phyloP scores from a whole-genome alignment of 495 filamentous ascomycete genomes.

The Cercophora scortea region DNA sequence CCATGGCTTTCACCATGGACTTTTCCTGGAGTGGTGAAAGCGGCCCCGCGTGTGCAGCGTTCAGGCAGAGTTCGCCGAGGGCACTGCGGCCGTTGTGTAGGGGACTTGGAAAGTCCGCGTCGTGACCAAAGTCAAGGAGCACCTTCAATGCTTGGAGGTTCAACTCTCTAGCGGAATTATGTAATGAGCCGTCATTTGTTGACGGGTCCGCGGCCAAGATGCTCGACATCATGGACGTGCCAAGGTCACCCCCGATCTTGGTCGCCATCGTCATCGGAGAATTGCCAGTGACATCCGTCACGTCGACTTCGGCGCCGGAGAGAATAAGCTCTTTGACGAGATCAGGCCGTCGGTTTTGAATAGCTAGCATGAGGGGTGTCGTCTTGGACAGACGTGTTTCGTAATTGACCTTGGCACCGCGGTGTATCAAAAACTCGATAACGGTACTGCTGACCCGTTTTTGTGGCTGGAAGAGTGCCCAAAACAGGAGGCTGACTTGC shows the following conservation, averaged over 20 bases:
- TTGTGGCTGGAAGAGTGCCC: constrained; percentile 40
- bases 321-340: constrained; percentile 35
- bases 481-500: constrained; percentile 35
- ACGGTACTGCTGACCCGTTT: constrained; percentile 38
- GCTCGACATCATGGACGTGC: constrained; percentile 36
- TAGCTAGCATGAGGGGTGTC: constrained; percentile 42
- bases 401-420: constrained; percentile 39
- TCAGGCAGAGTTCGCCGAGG: constrained; percentile 40
- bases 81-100: constrained; percentile 40
- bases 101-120: constrained; percentile 41
- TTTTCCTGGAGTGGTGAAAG: constrained; percentile 32
- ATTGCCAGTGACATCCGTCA: constrained; percentile 32
- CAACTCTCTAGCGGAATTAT: constrained; percentile 40
- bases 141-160: constrained; percentile 35
- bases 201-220: constrained; percentile 37
- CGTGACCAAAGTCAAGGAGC: constrained; percentile 35
- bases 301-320: constrained; percentile 37
- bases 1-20: constrained; percentile 39
- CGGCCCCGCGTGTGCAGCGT: constrained; percentile 29
- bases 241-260: constrained; percentile 36
- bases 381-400: constrained; percentile 32
- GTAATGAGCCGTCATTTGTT: constrained; percentile 41
- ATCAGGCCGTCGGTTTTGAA: constrained; percentile 33
- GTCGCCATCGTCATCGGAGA: constrained; percentile 42
- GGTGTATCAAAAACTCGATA: constrained; percentile 33